Conservation (phyloP, 2,329 filamentous ascomycete genomes). For the Ceratocystis papillata region DNA sequence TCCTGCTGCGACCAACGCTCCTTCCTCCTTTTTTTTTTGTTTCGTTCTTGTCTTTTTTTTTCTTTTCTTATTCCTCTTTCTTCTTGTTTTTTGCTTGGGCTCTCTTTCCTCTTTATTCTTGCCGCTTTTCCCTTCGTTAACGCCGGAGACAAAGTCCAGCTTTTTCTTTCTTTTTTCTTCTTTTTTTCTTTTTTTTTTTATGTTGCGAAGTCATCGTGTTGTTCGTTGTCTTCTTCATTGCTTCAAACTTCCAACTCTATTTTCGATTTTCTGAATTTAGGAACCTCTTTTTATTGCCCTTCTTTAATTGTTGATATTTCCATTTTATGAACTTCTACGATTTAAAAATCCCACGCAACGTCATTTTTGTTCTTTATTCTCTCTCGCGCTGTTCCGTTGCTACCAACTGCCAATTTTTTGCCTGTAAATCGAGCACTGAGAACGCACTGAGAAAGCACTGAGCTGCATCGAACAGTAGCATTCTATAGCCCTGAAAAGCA, state of each 20-base stretch:
- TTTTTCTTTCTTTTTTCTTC: not conserved
- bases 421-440: too few relatives aligned
- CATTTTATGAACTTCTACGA: conserved; percentile 7
- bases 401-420: not conserved
- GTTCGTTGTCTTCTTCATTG: conserved; percentile 5
- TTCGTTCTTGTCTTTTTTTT: conserved; percentile 7
- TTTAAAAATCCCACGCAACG: conserved; percentile 8
- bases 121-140: not conserved
- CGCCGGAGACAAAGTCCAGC: not conserved
- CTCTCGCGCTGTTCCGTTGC: not conserved
- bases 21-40: conserved; percentile 17
- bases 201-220: not conserved
- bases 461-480: too few relatives aligned
- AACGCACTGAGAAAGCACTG: too few relatives aligned
- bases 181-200: not conserved
- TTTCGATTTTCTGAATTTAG: conserved; percentile 26
- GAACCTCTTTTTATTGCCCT: conserved; percentile 15
- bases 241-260: conserved; percentile 21
- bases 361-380: not conserved
- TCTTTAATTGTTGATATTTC: conserved; percentile 8
- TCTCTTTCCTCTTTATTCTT: not conserved
- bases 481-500: too few relatives aligned
- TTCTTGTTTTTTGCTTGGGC: not conserved
- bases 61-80: conserved; percentile 14
- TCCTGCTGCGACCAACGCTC: conserved; percentile 6